Evolutionary conservation across 2,329 filamentous ascomycete species (phyloP).

Genomic region (Pleomassaria siparia): DNA sequence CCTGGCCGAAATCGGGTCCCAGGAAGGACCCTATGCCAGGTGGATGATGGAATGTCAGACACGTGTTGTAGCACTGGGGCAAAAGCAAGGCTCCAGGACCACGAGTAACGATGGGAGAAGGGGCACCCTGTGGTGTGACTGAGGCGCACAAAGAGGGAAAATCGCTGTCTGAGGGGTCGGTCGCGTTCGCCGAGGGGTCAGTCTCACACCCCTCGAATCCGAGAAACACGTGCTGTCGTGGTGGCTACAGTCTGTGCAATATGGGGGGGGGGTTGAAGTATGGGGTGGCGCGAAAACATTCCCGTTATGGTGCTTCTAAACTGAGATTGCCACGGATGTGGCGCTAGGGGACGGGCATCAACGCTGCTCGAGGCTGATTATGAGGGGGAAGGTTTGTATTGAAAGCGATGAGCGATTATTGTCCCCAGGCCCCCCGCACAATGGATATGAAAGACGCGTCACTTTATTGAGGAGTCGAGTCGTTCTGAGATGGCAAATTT

Average conservation of each 20-base stretch:
- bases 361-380: background rate
- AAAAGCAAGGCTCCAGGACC: conserved; percentile 10
- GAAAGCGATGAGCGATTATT: background rate
- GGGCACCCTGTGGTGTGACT: conserved; percentile 4
- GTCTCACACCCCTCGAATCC: background rate
- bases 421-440: background rate
- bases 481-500: too few relatives aligned
- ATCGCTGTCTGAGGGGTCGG: conserved; percentile 1
- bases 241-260: background rate
- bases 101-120: background rate
- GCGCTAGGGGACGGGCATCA: background rate
- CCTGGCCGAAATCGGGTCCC: background rate
- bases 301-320: background rate
- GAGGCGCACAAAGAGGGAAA: conserved; percentile 4
- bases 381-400: background rate
- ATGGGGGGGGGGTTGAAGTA: background rate
- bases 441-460: background rate
- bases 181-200: background rate
- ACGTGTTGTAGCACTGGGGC: conserved; percentile 12
- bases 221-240: background rate
- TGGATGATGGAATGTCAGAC: background rate
- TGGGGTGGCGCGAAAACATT: background rate
- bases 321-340: background rate
- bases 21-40: conserved; percentile 1
- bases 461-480: background rate